Percentiles rank a stretch among this genome's conserved stretches.
phyloP scores from a whole-genome alignment of 352 stramenopile species.

The Phytophthora foliorum region DNA sequence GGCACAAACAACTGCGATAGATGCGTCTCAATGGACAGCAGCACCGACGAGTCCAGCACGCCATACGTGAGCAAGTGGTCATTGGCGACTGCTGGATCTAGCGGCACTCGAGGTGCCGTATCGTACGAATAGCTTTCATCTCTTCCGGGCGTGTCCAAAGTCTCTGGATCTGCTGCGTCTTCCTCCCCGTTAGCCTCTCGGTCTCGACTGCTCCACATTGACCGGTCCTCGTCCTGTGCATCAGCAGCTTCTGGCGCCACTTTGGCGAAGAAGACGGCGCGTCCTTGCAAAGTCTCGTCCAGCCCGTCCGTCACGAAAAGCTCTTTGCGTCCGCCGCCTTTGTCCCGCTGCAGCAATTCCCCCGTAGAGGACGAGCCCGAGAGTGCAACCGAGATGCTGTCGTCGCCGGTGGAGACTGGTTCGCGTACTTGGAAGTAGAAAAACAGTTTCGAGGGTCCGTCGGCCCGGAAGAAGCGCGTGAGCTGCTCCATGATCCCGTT shows the following conservation, averaged over 20 bases:
- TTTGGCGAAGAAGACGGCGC: conserved; percentile 85
- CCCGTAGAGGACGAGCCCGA: conserved; percentile 11
- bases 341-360: conserved; percentile 19
- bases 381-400: neutral
- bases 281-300: conserved; percentile 67
- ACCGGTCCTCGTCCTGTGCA: conserved; percentile 4
- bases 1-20: conserved; percentile 81
- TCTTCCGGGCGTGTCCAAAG: conserved; percentile 10
- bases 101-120: conserved; percentile 23
- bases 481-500: conserved; percentile 87
- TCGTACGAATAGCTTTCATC: conserved; percentile 25
- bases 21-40: conserved; percentile 78
- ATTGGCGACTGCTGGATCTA: conserved; percentile 75
- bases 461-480: conserved; percentile 70
- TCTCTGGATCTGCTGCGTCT: conserved; percentile 33
- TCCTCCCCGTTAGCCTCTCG: conserved; percentile 8
- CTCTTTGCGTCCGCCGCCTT: conserved; percentile 43
- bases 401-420: conserved; percentile 10
- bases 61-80: conserved; percentile 79
- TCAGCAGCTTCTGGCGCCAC: conserved; percentile 36
- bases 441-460: conserved; percentile 79
- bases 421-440: conserved; percentile 78
- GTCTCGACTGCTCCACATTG: too few relatives aligned
- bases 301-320: conserved; percentile 89
- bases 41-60: conserved; percentile 73